Conservation (phyloP, 192 early-diverging fungal species). For the Gonapodya sp. region DNA sequence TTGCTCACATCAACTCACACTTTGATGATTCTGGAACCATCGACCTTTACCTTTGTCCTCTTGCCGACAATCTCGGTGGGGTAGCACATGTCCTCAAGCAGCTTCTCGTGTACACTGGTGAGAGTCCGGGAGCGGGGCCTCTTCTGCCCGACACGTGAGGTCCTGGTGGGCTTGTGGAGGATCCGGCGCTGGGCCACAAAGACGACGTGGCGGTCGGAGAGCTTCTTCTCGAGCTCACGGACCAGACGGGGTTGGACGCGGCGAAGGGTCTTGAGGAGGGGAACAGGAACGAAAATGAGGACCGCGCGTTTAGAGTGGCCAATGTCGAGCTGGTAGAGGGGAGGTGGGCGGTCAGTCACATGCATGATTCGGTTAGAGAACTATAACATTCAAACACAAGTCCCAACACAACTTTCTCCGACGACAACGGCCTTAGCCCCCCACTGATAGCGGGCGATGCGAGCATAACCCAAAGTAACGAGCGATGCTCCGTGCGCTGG, state of each 20-base stretch:
- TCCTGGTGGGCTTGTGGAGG: constrained; percentile 84
- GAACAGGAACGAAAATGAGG: constrained; percentile 94
- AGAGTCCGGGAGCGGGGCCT: constrained; percentile 94
- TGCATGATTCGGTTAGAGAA: no score
- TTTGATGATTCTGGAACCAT: constrained; percentile 91
- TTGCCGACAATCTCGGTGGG: constrained; percentile 99
- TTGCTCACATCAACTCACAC: constrained; percentile 46
- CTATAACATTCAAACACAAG: no score
- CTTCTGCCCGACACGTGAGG: constrained; percentile 79
- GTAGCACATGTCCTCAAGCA: constrained; percentile 95
- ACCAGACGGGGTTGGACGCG: constrained; percentile 92
- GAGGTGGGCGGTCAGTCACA: background rate
- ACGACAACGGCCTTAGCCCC: no score
- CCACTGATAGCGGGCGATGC: no score
- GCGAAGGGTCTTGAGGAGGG: constrained; percentile 86
- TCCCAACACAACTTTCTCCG: no score
- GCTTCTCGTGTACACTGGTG: constrained; percentile 91
- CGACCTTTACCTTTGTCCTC: constrained; percentile 92
- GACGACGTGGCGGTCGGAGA: constrained; percentile 97
- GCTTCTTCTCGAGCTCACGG: constrained; percentile 99
- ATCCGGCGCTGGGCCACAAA: constrained; percentile 92
- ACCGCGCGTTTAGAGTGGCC: constrained; percentile 93
- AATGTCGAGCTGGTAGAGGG: constrained; percentile 60
- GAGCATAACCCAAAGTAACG: no score
- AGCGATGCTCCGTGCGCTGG: no score